Evolutionary conservation across 345 rosid genomes (phyloP).

Genomic region (rapeseed (Brassica napus)): Da-Ae NC_063435.1:4542501-4543000

Average conservation of each 20-base stretch:
- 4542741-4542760: not conserved
- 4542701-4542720: not conserved
- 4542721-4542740: not conserved
- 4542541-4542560: not conserved
- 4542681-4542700: constrained; percentile 1
- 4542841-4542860: constrained; percentile 30
- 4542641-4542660: not conserved
- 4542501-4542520: constrained; percentile 18
- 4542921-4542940: constrained; percentile 41
- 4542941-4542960: constrained; percentile 56
- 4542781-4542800: not conserved
- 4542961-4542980: constrained; percentile 55
- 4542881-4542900: constrained; percentile 33
- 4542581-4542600: not conserved
- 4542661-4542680: not conserved
- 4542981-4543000: constrained; percentile 38
- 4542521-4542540: not conserved
- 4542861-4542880: constrained; percentile 28
- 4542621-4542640: not conserved
- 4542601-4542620: not conserved
- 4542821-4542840: not conserved
- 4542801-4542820: not conserved
- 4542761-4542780: not conserved
- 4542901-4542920: constrained; percentile 31
- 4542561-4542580: not conserved